Evolutionary conservation across 1,139 yeast genomes (phyloP).

Genomic region (Debaryomyces psychrophilus): DNA sequence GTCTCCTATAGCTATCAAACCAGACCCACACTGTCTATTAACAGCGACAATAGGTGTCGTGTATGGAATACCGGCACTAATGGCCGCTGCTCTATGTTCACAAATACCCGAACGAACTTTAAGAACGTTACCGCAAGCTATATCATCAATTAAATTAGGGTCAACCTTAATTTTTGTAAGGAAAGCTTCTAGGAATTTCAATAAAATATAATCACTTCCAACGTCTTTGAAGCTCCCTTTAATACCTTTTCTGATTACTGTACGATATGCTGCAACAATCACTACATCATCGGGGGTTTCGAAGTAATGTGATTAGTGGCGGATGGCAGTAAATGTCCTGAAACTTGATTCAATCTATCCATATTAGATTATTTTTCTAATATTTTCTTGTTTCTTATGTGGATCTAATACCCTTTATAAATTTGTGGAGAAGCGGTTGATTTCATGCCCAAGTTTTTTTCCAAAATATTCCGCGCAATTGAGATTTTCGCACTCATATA

Average conservation of each 20-base stretch:
- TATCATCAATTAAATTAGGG: conserved; percentile 71
- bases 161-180: conserved; percentile 65
- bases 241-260: conserved; percentile 86
- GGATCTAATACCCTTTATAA: too few species aligned
- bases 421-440: too few species aligned
- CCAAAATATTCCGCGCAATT: too few species aligned
- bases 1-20: conserved; percentile 86
- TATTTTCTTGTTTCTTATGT: too few species aligned
- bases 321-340: conserved; percentile 56
- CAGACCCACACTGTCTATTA: conserved; percentile 95
- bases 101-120: conserved; percentile 91
- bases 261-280: conserved; percentile 83
- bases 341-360: conserved; percentile 66
- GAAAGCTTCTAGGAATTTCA: conserved; percentile 64
- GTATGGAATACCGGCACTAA: conserved; percentile 53
- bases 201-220: conserved; percentile 71
- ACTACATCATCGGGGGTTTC: conserved; percentile 86
- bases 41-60: conserved; percentile 77
- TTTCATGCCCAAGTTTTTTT: too few species aligned
- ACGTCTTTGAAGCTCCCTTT: conserved; percentile 80
- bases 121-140: conserved; percentile 85
- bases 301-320: conserved; percentile 47
- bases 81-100: conserved; percentile 81
- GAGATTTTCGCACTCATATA: too few species aligned
- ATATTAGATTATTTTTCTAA: conserved; percentile 26